Percentiles rank a stretch among this genome's conserved stretches.
phyloP scores from a whole-genome alignment of 192 early-diverging fungal species.

The Backusella sp. region DNA sequence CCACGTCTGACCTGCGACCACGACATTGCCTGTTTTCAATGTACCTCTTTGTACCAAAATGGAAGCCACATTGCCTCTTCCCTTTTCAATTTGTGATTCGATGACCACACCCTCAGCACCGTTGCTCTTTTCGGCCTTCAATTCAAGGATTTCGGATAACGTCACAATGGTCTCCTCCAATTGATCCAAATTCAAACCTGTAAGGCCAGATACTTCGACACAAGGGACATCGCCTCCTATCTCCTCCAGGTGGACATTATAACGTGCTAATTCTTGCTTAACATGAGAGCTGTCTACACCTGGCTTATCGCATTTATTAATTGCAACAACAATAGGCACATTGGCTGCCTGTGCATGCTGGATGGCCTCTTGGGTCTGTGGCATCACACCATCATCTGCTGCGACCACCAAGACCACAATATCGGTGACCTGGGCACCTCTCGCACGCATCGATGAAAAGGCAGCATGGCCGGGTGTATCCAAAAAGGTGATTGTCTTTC shows the following conservation, averaged over 20 bases:
- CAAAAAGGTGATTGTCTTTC: constrained; percentile 85
- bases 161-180: constrained; percentile 88
- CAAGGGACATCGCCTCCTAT: constrained; percentile 90
- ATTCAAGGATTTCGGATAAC: constrained; percentile 83
- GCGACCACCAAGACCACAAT: constrained; percentile 97
- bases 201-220: constrained; percentile 89
- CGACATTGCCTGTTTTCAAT: constrained; percentile 66
- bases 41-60: constrained; percentile 90
- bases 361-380: constrained; percentile 95
- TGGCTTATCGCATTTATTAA: constrained; percentile 98
- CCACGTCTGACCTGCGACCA: constrained; percentile 87
- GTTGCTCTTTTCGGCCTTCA: constrained; percentile 79
- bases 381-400: constrained; percentile 98
- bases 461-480: constrained; percentile 98
- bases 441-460: constrained; percentile 91
- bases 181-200: constrained; percentile 79
- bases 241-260: constrained; percentile 88
- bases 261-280: constrained; percentile 66
- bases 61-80: constrained; percentile 83
- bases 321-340: constrained; percentile 92
- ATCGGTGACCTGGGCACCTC: constrained; percentile 92
- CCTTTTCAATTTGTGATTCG: constrained; percentile 87
- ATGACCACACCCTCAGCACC: constrained; percentile 83
- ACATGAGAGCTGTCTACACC: constrained; percentile 62
- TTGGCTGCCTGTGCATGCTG: constrained; percentile 82